phyloP scores from a whole-genome alignment of 1,139 yeast species.

The Taphrina flavorubra region DNA sequence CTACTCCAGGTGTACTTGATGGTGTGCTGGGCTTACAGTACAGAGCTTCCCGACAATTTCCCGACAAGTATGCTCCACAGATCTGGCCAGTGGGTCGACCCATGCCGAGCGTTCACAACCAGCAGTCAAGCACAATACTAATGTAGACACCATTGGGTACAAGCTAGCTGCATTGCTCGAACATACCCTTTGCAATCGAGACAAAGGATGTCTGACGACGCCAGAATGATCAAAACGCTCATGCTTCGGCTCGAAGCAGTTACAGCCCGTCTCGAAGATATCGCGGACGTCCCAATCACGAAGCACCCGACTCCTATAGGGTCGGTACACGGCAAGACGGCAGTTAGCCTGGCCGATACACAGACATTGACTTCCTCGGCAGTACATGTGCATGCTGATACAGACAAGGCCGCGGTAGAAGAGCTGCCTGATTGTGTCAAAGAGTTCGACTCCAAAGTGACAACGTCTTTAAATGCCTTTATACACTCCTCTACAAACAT shows the following conservation, averaged over 20 bases:
- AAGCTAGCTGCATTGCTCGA: too few species aligned
- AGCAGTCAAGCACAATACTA: too few species aligned
- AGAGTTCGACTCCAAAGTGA: conserved; percentile 9
- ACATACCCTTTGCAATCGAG: background rate
- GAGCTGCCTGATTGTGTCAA: background rate
- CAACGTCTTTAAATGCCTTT: background rate
- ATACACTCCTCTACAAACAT: background rate
- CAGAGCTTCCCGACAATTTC: too few species aligned
- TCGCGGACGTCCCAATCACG: conserved; percentile 2
- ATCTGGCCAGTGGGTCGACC: too few species aligned
- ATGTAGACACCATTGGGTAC: too few species aligned
- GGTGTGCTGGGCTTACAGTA: too few species aligned
- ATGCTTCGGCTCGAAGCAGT: conserved; percentile 24
- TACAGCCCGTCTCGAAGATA: conserved; percentile 11
- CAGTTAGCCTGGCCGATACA: background rate
- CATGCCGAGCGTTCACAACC: too few species aligned
- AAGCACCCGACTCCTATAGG: background rate
- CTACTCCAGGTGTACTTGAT: too few species aligned
- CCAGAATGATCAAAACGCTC: conserved; percentile 10
- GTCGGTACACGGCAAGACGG: background rate
- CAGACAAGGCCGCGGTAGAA: background rate
- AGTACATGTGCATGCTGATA: background rate
- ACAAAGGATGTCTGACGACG: conserved; percentile 13
- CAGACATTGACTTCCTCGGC: background rate
- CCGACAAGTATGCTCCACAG: too few species aligned